Base-by-base conservation (phyloP, 805 yeast genomes). In the Lipomyces sp. region DNA sequence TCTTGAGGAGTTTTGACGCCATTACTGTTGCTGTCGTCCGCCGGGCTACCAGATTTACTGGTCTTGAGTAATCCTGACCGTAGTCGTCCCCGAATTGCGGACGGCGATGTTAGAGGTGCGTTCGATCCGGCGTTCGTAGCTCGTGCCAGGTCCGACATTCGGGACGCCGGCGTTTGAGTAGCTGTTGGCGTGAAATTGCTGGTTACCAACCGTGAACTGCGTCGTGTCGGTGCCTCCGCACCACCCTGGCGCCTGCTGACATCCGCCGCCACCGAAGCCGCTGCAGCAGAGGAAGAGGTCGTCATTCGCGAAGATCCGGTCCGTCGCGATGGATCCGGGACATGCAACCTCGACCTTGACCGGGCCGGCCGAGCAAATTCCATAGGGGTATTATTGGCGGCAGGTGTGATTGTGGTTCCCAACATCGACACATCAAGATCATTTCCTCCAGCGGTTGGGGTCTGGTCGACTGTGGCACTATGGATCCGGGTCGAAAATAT, bases 291-390 rank as follows among this genome's bases (percentile, higher is more conserved):
- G 33, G 58, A 1, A 18, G 56, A 11, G 33, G 58, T 0, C 15
- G 58, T 24, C 30, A 61, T 18, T 24, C 61, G 34, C 15, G 59
- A 13, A 15, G 65, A 51, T 5, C 48, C 34, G 7, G 42, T 35
- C 34, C 70, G 64, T 29, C 64, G 42, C 6, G 68, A 65, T 32
- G 68, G 65, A 37, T 65, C 64, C 10, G 69, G 70, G 1, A n/a
- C 63, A 35, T 60, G 64, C 3, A 50, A 29, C 34, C 59, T 45
- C 18, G 63, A 35, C 18, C 63, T 13, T 13, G 58, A 50, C 18
- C 61, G 35, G 3, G 55, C 45, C 13, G 59, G 55, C 29, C 62
- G 45, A 11, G 58, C 50, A 18, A 45, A 53, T 11, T 55, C 57
- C 35, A 18, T 11, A 6, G 65, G 57, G 24, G 60, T 54, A 8